Evolutionary conservation across 352 stramenopile genomes (phyloP), one percentile per base, ranked within the genome.

Genomic region (Vaucheria bursata): DNA sequence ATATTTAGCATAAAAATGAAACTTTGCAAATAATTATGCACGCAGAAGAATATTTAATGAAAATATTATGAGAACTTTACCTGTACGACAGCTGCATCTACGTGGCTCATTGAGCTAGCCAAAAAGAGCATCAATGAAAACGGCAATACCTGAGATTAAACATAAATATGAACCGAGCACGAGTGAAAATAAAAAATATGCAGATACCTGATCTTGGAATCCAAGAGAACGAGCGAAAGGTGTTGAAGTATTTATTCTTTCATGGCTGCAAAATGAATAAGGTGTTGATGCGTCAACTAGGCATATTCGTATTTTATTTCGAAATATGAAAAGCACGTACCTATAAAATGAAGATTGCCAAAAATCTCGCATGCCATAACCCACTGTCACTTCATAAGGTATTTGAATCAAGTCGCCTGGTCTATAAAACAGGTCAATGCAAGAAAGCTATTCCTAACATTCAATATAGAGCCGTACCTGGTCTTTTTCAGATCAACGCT

Each of bases 111-210:
- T 68, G 71, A 84, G 7, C 74, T 80, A 6, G 86, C 85, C 64
- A 91, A 81, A 83, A 91, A 91, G 8, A 91, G 77, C 33, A 89
- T 87, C 32, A 91, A 76, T 59, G 77, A 85, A 79, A 91, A 90
- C 8, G 88, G 87, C 39, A 91, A 81, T 18, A 90, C 85, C 77
- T 87, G 77, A 89, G 85, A 83, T 89, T 85, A 18, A 89, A 79
- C 32, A 84, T 85, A 31, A 74, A 39, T 65, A 0, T 18, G 38
- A 33, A 72, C 25, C 71, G 37, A 71, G 25, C 1, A 31, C 33
- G n/a, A 66, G 25, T 4, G 7, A 36, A 37, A 36, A 35, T 34
- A 8, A 73, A 66, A 31, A 39, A 73, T 34, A 77, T 32, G 71
- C 37, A 45, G 3, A 74, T 59, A 79, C 76, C 76, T 79, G 71